phyloP scores from a whole-genome alignment of 2,329 filamentous ascomycete species.

The Neurospora sp. region DNA sequence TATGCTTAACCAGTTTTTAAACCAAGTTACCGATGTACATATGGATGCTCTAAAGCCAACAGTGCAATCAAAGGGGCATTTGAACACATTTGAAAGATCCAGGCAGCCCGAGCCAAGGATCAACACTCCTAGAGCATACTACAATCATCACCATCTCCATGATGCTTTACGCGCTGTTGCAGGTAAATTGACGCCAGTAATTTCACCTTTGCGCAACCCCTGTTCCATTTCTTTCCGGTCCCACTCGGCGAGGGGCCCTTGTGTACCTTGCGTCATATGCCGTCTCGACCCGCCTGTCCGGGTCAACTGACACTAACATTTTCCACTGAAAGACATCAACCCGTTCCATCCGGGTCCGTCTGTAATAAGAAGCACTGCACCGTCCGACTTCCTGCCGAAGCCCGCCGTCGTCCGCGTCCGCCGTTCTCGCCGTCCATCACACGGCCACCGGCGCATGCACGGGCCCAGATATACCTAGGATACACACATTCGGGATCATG shows the following conservation, averaged over 20 bases:
- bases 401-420: background rate
- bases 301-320: background rate
- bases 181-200: background rate
- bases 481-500: slow-evolving; percentile 7
- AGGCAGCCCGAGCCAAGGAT: background rate
- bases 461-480: background rate
- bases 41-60: background rate
- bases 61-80: background rate
- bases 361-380: background rate
- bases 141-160: background rate
- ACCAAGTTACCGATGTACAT: background rate
- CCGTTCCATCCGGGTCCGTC: background rate
- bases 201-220: background rate
- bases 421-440: background rate
- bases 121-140: background rate
- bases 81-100: background rate
- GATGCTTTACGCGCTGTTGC: background rate
- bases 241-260: background rate
- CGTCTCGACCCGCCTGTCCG: background rate
- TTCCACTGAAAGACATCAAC: background rate
- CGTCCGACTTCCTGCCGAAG: background rate
- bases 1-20: background rate
- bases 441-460: background rate
- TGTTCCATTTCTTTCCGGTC: background rate
- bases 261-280: background rate